phyloP scores from a whole-genome alignment of 805 yeast genomes.

The Cyberlindnera mycetangii region DNA sequence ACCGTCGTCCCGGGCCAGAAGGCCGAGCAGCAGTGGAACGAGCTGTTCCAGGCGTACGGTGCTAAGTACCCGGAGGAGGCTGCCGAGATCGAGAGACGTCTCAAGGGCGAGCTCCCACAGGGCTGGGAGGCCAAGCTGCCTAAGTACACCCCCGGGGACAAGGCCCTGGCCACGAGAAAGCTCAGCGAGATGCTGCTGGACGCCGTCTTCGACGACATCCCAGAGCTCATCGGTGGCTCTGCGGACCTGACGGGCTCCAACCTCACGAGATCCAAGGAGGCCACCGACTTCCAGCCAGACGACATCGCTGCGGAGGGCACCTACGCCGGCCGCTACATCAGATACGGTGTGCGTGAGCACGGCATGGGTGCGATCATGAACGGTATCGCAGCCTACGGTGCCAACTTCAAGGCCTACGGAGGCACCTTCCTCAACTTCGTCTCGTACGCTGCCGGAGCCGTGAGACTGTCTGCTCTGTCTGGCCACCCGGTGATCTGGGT shows the following conservation, averaged over 20 bases:
- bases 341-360: slow-evolving; percentile 99
- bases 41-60: slow-evolving; percentile 56
- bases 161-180: slow-evolving; percentile 91
- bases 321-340: slow-evolving; percentile 88
- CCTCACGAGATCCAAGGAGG: slow-evolving; percentile 82
- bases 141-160: slow-evolving; percentile 70
- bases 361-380: slow-evolving; percentile 98
- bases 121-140: slow-evolving; percentile 82
- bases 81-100: slow-evolving; percentile 77
- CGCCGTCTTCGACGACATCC: slow-evolving; percentile 58
- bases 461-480: slow-evolving; percentile 79
- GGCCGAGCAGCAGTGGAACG: slow-evolving; percentile 75
- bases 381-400: slow-evolving; percentile 92
- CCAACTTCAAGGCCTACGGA: slow-evolving; percentile 85
- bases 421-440: slow-evolving; percentile 97
- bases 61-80: slow-evolving; percentile 73
- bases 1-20: slow-evolving; percentile 61
- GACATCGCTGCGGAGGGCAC: slow-evolving; percentile 74
- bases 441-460: slow-evolving; percentile 82
- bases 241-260: slow-evolving; percentile 98
- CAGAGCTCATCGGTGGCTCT: slow-evolving; percentile 95
- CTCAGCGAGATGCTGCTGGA: slow-evolving; percentile 78
- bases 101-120: slow-evolving; percentile 71
- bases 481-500: slow-evolving; percentile 84
- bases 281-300: slow-evolving; percentile 92